A percentile compares a stretch with the other conserved stretches of the same genome.
phyloP scores from a whole-genome alignment of 345 rosid species.

The Pelargonium nanum region DNA sequence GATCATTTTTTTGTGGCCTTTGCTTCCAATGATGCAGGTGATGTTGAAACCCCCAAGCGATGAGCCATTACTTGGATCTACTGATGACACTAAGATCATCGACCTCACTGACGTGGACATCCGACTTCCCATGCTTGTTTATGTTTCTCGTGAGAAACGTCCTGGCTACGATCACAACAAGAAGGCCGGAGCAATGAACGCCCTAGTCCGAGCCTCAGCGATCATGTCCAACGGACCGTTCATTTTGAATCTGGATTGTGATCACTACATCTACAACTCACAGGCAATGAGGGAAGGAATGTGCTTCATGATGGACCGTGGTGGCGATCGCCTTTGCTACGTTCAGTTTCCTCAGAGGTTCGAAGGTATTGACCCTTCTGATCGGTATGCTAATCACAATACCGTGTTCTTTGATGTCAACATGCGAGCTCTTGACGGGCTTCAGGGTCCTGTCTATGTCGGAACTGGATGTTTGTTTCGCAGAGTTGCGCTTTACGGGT shows the following conservation, averaged over 20 bases:
- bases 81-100: conserved; percentile 50
- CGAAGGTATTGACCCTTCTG: conserved; percentile 97
- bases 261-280: conserved; percentile 94
- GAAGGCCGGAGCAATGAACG: conserved; percentile 99
- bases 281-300: conserved; percentile 92
- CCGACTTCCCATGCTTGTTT: conserved; percentile 90
- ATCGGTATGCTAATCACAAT: conserved; percentile 93
- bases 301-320: conserved; percentile 99
- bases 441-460: conserved; percentile 95
- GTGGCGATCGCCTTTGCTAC: conserved; percentile 87
- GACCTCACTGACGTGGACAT: conserved; percentile 82
- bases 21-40: conserved; percentile 41
- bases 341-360: conserved; percentile 97
- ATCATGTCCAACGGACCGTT: conserved; percentile 96
- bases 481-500: conserved; percentile 84
- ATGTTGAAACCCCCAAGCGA: conserved; percentile 98
- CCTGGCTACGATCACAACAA: conserved; percentile 98
- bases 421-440: conserved; percentile 98
- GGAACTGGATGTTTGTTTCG: conserved; percentile 97
- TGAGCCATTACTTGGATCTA: conserved; percentile 61
- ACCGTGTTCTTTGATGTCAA: conserved; percentile 97
- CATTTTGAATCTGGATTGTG: conserved; percentile 95
- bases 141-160: too few relatives aligned
- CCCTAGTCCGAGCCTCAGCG: conserved; percentile 93
- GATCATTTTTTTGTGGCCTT: too few relatives aligned